Evolutionary conservation across 73 alveolate genomes (phyloP), one percentile per base, ranked within the genome.

Genomic region (Paramecium primaurelia): DNA sequence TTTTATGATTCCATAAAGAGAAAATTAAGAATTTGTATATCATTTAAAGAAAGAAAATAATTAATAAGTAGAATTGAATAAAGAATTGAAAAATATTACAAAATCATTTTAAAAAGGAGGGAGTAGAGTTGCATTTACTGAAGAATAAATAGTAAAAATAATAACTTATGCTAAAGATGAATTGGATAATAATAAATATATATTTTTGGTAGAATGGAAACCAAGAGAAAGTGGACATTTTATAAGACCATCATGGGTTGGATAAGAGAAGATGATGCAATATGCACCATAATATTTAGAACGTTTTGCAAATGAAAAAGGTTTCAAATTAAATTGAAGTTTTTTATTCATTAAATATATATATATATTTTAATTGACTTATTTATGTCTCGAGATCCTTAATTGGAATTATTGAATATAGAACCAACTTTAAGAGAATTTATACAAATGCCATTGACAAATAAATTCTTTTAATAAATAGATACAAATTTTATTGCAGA

Each of bases 91-190:
- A 9, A 64, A 64, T 36, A 64, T 64, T 14, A 64, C 84, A 0
- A 64, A 64, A 64, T 64, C 51, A 5, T 64, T 64, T 34, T 12
- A 64, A 11, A 64, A 26, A 32, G 84, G 84, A 64, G 84, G 84
- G 28, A 64, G 84, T 64, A 28, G 84, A 64, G 84, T 64, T 28
- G 84, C 84, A 64, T 64, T 64, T n/a, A 64, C 84, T 14, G 51
- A 28, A 14, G 84, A 64, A 14, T 34, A 64, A 64, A 64, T 64
- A 64, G 12, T 64, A 1, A 64, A 64, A 2, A 64, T 64, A 28
- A 64, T 64, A 2, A 64, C 84, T 12, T 64, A 64, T 64, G 47
- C 84, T 0, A 64, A 64, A 32, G 84, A 64, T 64, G 84, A 64
- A 28, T 34, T 64, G 12, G 84, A 64, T 64, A 64, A 64, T 14